Base-by-base conservation (phyloP, 73 alveolate genomes). In the Paramecium pentaurelia region DNA sequence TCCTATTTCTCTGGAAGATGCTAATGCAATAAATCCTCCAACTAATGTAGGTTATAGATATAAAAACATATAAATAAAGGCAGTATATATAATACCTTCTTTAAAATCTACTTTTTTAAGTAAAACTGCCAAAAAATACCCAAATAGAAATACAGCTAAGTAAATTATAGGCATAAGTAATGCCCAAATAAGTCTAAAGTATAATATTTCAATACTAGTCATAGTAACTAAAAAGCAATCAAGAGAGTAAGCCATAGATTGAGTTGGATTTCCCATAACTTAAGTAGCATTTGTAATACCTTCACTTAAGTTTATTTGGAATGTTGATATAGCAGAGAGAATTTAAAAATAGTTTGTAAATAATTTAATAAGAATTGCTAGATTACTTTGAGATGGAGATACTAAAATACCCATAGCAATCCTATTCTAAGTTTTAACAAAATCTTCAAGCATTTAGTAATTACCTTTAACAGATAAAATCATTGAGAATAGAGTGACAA, bases 251-350 rank as follows among this genome's bases (percentile, higher is more conserved):
- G 91, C 49, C 91, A 80, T 80, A 32, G 91, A 80, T 49, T 80
- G 27, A 80, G 91, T 80, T 18, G 91, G 91, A 80, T 80, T 80
- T 10, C 91, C 91, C 45, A 80, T 8, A 6, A 80, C 91, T 42
- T 40, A 27, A 8, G 75, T 47, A 16, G 91, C 75, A 45, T 25
- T 45, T 45, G 91, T 42, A 12, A 80, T 28, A 5, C 64, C 44
- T 80, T 44, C 49, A 9, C 64, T 34, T 42, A 80, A 80, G 22
- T 49, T 47, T 1, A 80, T 32, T 80, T 80, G 38, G 49, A 80
- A 80, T 45, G 91, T 80, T 14, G 91, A 32, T 45, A 80, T 32
- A 18, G 91, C 71, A 20, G 91, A 80, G 8, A 80, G 16, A 11
- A 80, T 80, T 47, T 80, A 18, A 12, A 80, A 80, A 45, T 80